Evolutionary conservation across 257 asterid species (phyloP), one percentile per base, ranked within the genome.

Genomic region (Rehmannia glutinosa): DNA sequence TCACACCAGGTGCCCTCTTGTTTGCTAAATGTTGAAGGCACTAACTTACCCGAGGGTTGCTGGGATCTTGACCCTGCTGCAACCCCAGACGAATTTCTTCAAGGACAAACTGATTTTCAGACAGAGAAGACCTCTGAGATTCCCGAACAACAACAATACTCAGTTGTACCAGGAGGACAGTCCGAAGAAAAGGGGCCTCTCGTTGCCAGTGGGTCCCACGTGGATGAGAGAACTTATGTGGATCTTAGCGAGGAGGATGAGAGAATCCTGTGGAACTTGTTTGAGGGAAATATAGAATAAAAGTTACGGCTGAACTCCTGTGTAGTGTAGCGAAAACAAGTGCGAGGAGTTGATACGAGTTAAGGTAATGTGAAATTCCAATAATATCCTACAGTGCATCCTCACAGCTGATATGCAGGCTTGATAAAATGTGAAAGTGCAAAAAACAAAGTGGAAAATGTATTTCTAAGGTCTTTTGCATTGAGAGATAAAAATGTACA

Each of bases 1-100:
- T 92, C 98, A 2, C 98, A 92, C 80, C 93, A 78, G 83, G 98
- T 92, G n/a, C n/a, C n/a, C n/a, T n/a, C n/a, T n/a, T n/a, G n/a
- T n/a, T n/a, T n/a, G n/a, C n/a, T n/a, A n/a, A n/a, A n/a, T n/a
- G n/a, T n/a, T n/a, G n/a, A n/a, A n/a, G n/a, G n/a, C n/a, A n/a
- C n/a, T n/a, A n/a, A n/a, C n/a, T n/a, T n/a, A n/a, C n/a, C n/a
- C n/a, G n/a, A n/a, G n/a, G n/a, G n/a, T n/a, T n/a, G n/a, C n/a
- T n/a, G n/a, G n/a, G n/a, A n/a, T n/a, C n/a, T n/a, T n/a, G n/a
- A n/a, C n/a, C n/a, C n/a, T n/a, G 98, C 98, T 77, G 98, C 98
- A 4, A 92, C 81, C 58, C 98, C 98, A 1, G 97, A 84, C 4
- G 84, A 84, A 71, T 85, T 92, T 71, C 98, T 92, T 71, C 85